A percentile compares a stretch with the other conserved stretches of the same genome.
These are phyloP conservation scores for Barnettozyma californica DNA, from an alignment of 805 yeast genomes.

Conservation along the genomic window DNA sequence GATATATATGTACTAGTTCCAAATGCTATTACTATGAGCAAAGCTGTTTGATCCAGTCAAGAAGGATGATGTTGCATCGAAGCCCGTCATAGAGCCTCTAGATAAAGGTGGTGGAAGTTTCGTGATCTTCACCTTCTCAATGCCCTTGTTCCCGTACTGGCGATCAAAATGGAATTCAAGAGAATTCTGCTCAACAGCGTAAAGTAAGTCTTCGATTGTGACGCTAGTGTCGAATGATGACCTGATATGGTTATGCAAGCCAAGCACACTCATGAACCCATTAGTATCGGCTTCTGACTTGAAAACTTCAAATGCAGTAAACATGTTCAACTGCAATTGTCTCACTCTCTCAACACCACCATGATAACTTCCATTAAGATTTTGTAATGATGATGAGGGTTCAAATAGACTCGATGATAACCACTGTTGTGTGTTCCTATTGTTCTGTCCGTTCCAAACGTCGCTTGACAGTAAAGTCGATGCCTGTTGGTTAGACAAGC, in stretches of 20 bases:
- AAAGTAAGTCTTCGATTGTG: slow-evolving; percentile 8
- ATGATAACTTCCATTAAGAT: background rate
- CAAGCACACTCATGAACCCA: slow-evolving; percentile 6
- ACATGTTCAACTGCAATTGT: slow-evolving; percentile 11
- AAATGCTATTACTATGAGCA: slow-evolving; percentile 1
- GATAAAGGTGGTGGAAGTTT: background rate
- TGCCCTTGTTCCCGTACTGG: slow-evolving; percentile 10
- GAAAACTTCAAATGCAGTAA: slow-evolving; percentile 9
- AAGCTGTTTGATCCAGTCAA: background rate
- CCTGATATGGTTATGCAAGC: slow-evolving; percentile 4
- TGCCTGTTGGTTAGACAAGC: background rate
- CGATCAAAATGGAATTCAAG: slow-evolving; percentile 10
- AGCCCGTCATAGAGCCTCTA: background rate
- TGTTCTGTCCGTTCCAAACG: background rate
- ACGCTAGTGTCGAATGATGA: background rate
- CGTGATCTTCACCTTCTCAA: slow-evolving; percentile 14
- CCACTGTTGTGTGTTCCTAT: background rate
- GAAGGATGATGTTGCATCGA: background rate
- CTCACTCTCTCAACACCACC: background rate
- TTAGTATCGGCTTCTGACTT: slow-evolving; percentile 4
- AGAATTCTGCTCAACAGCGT: slow-evolving; percentile 13
- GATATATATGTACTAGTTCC: slow-evolving; percentile 2
- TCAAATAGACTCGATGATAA: background rate
- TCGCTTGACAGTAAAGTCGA: background rate
- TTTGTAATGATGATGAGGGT: background rate